Percentiles rank a stretch among this genome's conserved stretches.
Conservation (phyloP, 140 eudicot genomes). For the Anethum foeniculum region DNA sequence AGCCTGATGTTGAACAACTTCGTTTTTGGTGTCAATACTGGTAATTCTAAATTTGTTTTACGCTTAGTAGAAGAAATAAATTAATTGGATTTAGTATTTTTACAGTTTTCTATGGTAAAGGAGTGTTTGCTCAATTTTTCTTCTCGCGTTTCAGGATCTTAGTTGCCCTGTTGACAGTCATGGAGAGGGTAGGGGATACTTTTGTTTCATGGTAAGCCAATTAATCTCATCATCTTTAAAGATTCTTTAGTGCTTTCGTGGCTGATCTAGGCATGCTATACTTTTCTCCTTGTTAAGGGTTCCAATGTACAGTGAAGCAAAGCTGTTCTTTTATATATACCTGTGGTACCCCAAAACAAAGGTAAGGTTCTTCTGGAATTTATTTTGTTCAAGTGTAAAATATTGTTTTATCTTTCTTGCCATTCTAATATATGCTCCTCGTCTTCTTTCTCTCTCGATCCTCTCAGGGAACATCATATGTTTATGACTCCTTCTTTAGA, state of each 20-base stretch:
- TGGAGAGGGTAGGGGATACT: constrained; percentile 75
- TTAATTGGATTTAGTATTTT: background rate
- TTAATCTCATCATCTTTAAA: no score
- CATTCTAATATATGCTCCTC: background rate
- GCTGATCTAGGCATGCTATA: background rate
- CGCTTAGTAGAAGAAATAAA: background rate
- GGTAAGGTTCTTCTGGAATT: constrained; percentile 13
- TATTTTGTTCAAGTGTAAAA: background rate
- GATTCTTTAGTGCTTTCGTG: background rate
- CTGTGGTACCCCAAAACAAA: constrained; percentile 40
- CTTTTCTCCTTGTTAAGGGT: constrained; percentile 23
- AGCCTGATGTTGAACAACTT: constrained; percentile 76
- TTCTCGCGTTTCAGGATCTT: constrained; percentile 53
- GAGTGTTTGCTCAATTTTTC: background rate
- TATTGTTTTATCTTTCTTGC: background rate
- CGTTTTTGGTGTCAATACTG: constrained; percentile 99
- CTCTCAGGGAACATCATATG: constrained; percentile 25
- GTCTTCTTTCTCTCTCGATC: background rate
- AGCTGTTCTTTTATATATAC: constrained; percentile 30
- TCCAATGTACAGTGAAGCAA: constrained; percentile 43
- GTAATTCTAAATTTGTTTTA: constrained; percentile 22
- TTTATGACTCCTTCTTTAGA: constrained; percentile 25
- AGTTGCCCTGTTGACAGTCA: constrained; percentile 71
- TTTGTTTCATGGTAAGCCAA: constrained; percentile 79
- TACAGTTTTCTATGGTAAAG: background rate